These are phyloP conservation scores for Ophiocordyceps camponoti-floridani DNA, from an alignment of 2,329 filamentous ascomycete species.

Conservation along the genomic window DNA sequence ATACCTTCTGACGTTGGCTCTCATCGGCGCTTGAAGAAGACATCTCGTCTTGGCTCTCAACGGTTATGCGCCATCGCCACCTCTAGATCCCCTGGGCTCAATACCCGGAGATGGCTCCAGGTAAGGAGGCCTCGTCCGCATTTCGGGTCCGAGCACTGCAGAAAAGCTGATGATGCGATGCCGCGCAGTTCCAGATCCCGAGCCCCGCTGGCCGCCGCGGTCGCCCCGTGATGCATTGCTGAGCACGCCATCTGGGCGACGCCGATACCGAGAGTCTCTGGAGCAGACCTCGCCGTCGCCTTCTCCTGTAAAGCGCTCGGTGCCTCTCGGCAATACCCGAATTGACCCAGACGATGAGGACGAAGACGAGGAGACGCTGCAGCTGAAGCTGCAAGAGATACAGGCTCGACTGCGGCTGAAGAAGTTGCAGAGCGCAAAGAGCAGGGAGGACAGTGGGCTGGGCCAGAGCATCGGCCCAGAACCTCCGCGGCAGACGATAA, in stretches of 20 bases:
- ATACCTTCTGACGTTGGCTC: too few species aligned
- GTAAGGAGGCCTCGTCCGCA: background rate
- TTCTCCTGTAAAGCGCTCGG: slow-evolving; percentile 28
- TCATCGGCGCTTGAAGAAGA: too few species aligned
- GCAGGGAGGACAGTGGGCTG: slow-evolving; percentile 4
- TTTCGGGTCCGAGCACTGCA: background rate
- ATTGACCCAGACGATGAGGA: slow-evolving; percentile 34
- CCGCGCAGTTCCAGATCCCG: slow-evolving; percentile 14
- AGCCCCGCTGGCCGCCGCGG: slow-evolving; percentile 46
- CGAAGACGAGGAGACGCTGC: slow-evolving; percentile 77
- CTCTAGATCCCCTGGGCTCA: background rate
- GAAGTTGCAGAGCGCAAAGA: slow-evolving; percentile 48
- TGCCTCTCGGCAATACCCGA: background rate
- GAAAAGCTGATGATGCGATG: background rate
- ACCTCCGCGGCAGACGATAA: slow-evolving; percentile 5
- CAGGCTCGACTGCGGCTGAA: slow-evolving; percentile 78
- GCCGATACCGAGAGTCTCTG: slow-evolving; percentile 51
- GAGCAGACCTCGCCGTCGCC: slow-evolving; percentile 50
- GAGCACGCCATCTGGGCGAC: slow-evolving; percentile 60
- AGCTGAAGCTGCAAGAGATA: slow-evolving; percentile 74
- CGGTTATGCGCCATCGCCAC: slow-evolving; percentile 4
- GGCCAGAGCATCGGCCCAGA: slow-evolving; percentile 7
- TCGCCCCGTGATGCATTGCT: slow-evolving; percentile 47
- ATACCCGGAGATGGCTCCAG: slow-evolving; percentile 4
- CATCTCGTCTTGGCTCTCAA: background rate